Evolutionary conservation across 2,329 filamentous ascomycete genomes (phyloP).

Genomic region (Calonectria leucothoes): DNA sequence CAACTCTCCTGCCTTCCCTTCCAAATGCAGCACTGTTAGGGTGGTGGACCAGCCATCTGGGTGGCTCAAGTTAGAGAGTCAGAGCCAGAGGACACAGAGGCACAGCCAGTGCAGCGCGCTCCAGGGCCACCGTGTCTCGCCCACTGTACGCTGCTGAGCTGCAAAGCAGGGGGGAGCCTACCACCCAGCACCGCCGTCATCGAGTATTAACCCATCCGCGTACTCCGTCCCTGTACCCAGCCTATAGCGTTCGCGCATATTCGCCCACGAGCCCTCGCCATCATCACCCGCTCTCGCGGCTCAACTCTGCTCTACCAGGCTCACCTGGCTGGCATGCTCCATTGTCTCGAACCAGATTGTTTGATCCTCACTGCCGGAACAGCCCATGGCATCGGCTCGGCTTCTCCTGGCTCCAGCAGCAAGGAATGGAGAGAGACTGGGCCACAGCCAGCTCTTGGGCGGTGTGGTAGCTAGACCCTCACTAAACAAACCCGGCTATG

Average conservation of each 20-base stretch:
- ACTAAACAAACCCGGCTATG: slow-evolving; percentile 7
- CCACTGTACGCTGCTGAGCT: neutral
- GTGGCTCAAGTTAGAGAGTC: slow-evolving; percentile 11
- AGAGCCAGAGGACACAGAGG: slow-evolving; percentile 12
- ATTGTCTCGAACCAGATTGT: neutral
- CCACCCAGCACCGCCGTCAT: neutral
- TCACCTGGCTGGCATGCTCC: neutral
- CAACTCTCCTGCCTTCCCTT: slow-evolving; percentile 9
- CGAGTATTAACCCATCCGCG: neutral
- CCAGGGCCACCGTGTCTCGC: neutral
- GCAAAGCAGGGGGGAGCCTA: neutral
- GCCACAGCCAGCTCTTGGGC: neutral
- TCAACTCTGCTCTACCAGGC: neutral
- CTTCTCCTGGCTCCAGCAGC: neutral
- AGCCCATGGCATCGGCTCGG: neutral
- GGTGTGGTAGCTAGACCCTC: slow-evolving; percentile 2
- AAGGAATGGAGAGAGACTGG: neutral
- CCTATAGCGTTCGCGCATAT: neutral
- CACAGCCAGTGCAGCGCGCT: slow-evolving; percentile 5
- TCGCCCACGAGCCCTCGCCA: neutral
- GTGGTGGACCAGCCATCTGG: slow-evolving; percentile 8
- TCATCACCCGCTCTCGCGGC: neutral
- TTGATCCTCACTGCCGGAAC: neutral
- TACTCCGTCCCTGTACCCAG: neutral
- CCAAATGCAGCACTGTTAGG: slow-evolving; percentile 5